Percentiles rank a stretch among this genome's conserved stretches.
Evolutionary conservation across 768 basidiomycete genomes (phyloP).

Genomic region (Trametes gibbosa): DNA sequence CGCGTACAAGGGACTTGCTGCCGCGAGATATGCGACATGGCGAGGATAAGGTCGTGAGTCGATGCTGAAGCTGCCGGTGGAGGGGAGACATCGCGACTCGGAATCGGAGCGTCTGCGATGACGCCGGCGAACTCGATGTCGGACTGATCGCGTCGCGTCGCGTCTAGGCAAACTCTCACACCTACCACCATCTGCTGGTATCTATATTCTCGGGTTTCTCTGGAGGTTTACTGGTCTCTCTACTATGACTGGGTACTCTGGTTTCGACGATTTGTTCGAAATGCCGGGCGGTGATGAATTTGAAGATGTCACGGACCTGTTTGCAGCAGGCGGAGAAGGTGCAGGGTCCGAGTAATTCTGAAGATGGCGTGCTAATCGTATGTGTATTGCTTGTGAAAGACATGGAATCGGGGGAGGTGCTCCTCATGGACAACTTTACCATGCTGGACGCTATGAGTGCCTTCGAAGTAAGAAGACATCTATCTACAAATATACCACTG

Average conservation of each 20-base stretch:
- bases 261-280: constrained; percentile 21
- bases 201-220: background rate
- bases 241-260: constrained; percentile 10
- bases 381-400: constrained; percentile 34
- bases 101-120: constrained; percentile 1
- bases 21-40: constrained; percentile 2
- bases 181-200: background rate
- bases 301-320: constrained; percentile 59
- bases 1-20: background rate
- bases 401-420: constrained; percentile 58
- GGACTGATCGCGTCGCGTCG: background rate
- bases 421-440: constrained; percentile 68
- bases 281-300: constrained; percentile 64
- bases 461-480: constrained; percentile 57
- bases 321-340: constrained; percentile 65
- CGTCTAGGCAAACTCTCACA: constrained; percentile 1
- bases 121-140: background rate
- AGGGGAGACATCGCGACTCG: constrained; percentile 10
- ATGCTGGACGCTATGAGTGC: constrained; percentile 93
- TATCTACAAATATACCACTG: constrained; percentile 17
- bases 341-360: constrained; percentile 1
- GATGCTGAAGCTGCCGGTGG: constrained; percentile 10
- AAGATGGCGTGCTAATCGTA: background rate
- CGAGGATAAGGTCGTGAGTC: background rate
- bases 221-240: background rate